A percentile compares a stretch with the other conserved stretches of the same genome.
phyloP scores from a whole-genome alignment of 2,329 filamentous ascomycete species.

The Pseudogymnoascus sp. region DNA sequence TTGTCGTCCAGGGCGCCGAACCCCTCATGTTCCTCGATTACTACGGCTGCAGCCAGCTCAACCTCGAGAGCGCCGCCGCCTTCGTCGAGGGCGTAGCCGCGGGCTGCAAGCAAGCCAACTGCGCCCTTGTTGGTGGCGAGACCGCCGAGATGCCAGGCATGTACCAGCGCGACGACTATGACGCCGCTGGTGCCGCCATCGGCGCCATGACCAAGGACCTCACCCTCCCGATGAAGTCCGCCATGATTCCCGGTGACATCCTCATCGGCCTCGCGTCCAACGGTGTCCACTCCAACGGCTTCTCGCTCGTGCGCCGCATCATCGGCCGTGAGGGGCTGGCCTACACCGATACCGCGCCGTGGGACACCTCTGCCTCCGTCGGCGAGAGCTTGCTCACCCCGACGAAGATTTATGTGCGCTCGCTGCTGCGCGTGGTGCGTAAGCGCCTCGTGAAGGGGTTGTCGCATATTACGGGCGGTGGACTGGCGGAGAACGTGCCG shows the following conservation, averaged over 20 bases:
- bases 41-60: constrained; percentile 85
- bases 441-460: constrained; percentile 74
- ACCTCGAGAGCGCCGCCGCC: constrained; percentile 66
- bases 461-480: constrained; percentile 94
- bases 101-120: constrained; percentile 76
- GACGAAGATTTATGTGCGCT: constrained; percentile 87
- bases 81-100: constrained; percentile 87
- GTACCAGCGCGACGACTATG: constrained; percentile 76
- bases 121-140: constrained; percentile 91
- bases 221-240: constrained; percentile 65
- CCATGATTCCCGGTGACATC: constrained; percentile 76
- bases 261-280: constrained; percentile 78
- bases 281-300: constrained; percentile 93
- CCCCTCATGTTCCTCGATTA: constrained; percentile 97
- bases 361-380: constrained; percentile 54
- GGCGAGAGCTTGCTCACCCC: constrained; percentile 78
- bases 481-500: constrained; percentile 86
- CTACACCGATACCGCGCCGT: constrained; percentile 69
- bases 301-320: constrained; percentile 90
- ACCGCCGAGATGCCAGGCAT: constrained; percentile 98
- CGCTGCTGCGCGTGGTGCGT: constrained; percentile 58
- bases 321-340: constrained; percentile 62
- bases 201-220: constrained; percentile 65
- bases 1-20: constrained; percentile 91
- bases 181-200: constrained; percentile 82